Evolutionary conservation across 2,329 filamentous ascomycete genomes (phyloP), one percentile per base, ranked within the genome.

Genomic region (Aspergillus arachidicola): DNA sequence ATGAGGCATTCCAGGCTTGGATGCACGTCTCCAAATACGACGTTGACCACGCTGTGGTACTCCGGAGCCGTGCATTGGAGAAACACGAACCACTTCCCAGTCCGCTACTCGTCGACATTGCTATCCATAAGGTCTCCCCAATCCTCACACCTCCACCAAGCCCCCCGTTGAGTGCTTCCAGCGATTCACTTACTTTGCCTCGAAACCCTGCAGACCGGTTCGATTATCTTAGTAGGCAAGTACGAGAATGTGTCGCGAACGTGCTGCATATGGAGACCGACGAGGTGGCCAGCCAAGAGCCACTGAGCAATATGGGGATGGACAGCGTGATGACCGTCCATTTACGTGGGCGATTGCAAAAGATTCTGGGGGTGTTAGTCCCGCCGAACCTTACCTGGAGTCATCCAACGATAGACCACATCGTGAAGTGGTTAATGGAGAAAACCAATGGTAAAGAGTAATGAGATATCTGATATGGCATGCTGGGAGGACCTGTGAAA

Each of bases 1-100:
- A 80, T 1, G 81, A 82, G 59, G 81, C 71, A 0, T 82, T 82
- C 68, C 71, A 68, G 3, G 81, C 81, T 4, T 83, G 81, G 80
- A 68, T 75, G 36, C 70, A 80, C 60, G 46, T 80, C 5, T 68
- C 66, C 14, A 69, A 70, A 14, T 75, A 75, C 60, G 71, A 81
- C 51, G 71, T 76, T 6, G 75, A 76, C n/a, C 76, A 80, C 38
- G 79, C 69, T 2, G 78, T 81, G 4, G 76, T 82, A 0, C 66
- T 77, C 16, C 74, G 78, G 10, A 71, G 68, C 1, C 70, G 66
- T 0, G 58, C 71, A 1, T 63, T 81, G 0, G 75, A 78, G 2
- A 69, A 64, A 1, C 72, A 71, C 30, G 79, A 81, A 46, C 60
- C 64, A n/a, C 26, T 70, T 26, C 62, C 64, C 2, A 54, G 30